Evolutionary conservation across 768 basidiomycete genomes (phyloP).

Genomic region (Neoboletus brunneissimus): DNA sequence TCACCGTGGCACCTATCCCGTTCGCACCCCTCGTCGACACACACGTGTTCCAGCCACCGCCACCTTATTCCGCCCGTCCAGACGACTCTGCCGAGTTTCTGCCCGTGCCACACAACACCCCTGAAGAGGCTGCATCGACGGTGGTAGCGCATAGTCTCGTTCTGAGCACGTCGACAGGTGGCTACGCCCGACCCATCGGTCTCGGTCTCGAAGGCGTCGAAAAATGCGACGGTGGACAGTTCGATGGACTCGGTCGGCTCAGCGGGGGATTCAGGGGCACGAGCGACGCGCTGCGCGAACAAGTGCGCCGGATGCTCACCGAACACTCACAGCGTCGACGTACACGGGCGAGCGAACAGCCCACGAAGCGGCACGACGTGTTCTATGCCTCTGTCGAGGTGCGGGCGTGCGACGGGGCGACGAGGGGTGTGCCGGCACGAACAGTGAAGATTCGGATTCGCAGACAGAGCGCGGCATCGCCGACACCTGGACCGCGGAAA

Average conservation of each 20-base stretch:
- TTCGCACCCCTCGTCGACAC: conserved; percentile 30
- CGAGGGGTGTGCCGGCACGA: background rate
- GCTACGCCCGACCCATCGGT: conserved; percentile 10
- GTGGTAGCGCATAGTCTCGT: background rate
- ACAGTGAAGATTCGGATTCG: conserved; percentile 15
- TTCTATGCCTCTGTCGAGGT: conserved; percentile 24
- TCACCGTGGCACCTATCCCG: conserved; percentile 18
- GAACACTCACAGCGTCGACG: conserved; percentile 22
- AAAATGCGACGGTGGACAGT: conserved; percentile 21
- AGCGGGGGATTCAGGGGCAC: conserved; percentile 25
- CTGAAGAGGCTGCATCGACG: background rate
- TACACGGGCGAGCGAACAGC: conserved; percentile 15
- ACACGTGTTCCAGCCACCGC: conserved; percentile 27
- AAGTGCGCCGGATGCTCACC: conserved; percentile 20
- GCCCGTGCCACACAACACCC: conserved; percentile 30
- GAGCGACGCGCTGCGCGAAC: conserved; percentile 15
- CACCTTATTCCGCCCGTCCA: conserved; percentile 16
- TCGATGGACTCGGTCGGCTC: conserved; percentile 30
- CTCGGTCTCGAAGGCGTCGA: conserved; percentile 30
- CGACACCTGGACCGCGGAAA: conserved; percentile 13
- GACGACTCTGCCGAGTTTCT: conserved; percentile 11
- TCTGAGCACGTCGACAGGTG: background rate
- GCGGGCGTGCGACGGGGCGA: background rate
- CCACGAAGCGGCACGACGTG: conserved; percentile 25
- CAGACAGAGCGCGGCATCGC: conserved; percentile 17